These are phyloP conservation scores for Glycine tomentella DNA, from an alignment of 306 rosid species.

Conservation along the genomic window DNA sequence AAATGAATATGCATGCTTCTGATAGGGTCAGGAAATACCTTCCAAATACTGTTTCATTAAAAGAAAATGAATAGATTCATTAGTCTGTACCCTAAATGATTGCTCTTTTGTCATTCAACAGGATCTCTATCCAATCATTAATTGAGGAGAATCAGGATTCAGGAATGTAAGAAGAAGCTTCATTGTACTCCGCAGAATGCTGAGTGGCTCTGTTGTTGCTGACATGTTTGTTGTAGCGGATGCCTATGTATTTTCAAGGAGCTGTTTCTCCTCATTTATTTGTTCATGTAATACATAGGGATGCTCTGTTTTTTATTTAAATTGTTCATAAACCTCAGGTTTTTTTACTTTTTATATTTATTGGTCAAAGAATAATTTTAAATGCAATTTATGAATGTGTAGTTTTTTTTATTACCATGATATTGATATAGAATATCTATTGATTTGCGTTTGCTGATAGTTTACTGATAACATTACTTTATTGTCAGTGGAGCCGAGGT, in stretches of 20 bases:
- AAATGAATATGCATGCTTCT: neutral
- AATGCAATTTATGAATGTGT: neutral
- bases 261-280: constrained; percentile 6
- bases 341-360: too few species aligned
- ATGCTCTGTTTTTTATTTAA: neutral
- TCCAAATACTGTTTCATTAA: neutral
- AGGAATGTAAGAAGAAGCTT: neutral
- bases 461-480: neutral
- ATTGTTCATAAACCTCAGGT: neutral
- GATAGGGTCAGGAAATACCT: neutral
- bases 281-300: neutral
- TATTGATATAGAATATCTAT: too few species aligned
- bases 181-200: constrained; percentile 2
- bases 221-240: neutral
- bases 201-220: neutral
- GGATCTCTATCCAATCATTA: constrained; percentile 26
- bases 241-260: neutral
- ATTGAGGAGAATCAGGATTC: too few species aligned
- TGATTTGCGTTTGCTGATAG: too few species aligned
- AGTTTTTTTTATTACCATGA: neutral
- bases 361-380: constrained; percentile 14
- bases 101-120: constrained; percentile 22
- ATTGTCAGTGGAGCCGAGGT: neutral
- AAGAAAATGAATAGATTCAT: neutral
- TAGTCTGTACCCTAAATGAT: neutral